Evolutionary conservation across 2,329 filamentous ascomycete species (phyloP).

Genomic region (Calonectria ilicicola): DNA sequence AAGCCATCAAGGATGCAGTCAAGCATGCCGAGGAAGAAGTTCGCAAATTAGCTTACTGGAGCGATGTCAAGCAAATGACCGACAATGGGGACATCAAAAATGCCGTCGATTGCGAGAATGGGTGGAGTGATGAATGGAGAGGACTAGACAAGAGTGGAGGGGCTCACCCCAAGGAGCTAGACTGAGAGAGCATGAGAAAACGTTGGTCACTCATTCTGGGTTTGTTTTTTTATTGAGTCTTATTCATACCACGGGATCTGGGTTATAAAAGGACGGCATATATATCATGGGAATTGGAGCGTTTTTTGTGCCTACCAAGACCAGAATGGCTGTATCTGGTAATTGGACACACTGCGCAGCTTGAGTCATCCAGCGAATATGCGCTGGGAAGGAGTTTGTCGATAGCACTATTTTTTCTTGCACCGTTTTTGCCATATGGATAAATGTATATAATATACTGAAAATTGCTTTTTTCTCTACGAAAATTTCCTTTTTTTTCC

Average conservation of each 20-base stretch:
- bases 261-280: background rate
- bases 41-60: constrained; percentile 87
- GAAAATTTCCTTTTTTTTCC: background rate
- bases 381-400: background rate
- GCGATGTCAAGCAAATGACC: constrained; percentile 80
- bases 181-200: constrained; percentile 35
- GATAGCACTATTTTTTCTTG: background rate
- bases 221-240: background rate
- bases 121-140: constrained; percentile 57
- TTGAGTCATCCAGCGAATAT: constrained; percentile 5
- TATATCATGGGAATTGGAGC: background rate
- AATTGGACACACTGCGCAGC: background rate
- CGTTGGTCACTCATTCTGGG: background rate
- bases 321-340: background rate
- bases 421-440: background rate
- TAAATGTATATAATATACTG: background rate
- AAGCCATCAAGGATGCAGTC: constrained; percentile 80
- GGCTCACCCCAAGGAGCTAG: constrained; percentile 46
- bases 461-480: background rate
- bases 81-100: constrained; percentile 60
- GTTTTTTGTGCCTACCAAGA: background rate
- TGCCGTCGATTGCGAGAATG: constrained; percentile 54
- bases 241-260: constrained; percentile 13
- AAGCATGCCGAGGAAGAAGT: constrained; percentile 85
- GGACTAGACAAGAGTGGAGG: constrained; percentile 67